Evolutionary conservation across 306 rosid species (phyloP).

Genomic region (Trifolium subterraneum): DNA sequence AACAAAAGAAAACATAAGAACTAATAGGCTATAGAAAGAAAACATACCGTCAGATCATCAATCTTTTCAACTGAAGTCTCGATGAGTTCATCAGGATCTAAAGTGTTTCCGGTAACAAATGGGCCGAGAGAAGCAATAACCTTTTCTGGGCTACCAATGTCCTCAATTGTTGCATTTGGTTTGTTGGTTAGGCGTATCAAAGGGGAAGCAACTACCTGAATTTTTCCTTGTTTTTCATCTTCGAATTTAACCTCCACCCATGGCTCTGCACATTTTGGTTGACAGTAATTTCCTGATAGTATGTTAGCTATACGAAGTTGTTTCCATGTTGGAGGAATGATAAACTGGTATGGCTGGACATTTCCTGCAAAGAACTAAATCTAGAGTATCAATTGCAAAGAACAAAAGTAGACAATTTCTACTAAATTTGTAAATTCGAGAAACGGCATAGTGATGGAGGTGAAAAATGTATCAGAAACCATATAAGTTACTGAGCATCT

Average conservation of each 20-base stretch:
- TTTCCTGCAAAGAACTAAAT: slow-evolving; percentile 90
- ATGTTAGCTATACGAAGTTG: slow-evolving; percentile 87
- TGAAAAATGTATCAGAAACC: slow-evolving; percentile 6
- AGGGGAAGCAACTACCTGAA: slow-evolving; percentile 93
- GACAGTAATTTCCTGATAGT: slow-evolving; percentile 97
- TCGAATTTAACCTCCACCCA: slow-evolving; percentile 98
- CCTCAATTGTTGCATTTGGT: slow-evolving; percentile 90
- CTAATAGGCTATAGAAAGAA: slow-evolving; percentile 17
- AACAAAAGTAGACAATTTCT: slow-evolving; percentile 19
- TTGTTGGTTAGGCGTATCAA: slow-evolving; percentile 90
- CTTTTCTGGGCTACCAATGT: slow-evolving; percentile 87
- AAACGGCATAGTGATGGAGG: not conserved
- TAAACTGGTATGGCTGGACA: slow-evolving; percentile 93
- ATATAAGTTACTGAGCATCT: no score
- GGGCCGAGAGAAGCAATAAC: slow-evolving; percentile 96
- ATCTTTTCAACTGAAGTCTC: slow-evolving; percentile 79
- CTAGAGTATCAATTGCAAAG: slow-evolving; percentile 59
- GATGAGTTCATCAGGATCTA: slow-evolving; percentile 87
- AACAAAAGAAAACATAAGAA: slow-evolving; percentile 1
- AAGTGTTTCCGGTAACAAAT: slow-evolving; percentile 86
- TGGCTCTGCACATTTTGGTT: slow-evolving; percentile 98
- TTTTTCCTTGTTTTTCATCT: slow-evolving; percentile 88
- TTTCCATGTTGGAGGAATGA: slow-evolving; percentile 95
- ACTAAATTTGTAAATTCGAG: not conserved
- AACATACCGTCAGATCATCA: slow-evolving; percentile 79